phyloP scores from a whole-genome alignment of 2,329 filamentous ascomycete genomes.

The Alternaria ethzedia region DNA sequence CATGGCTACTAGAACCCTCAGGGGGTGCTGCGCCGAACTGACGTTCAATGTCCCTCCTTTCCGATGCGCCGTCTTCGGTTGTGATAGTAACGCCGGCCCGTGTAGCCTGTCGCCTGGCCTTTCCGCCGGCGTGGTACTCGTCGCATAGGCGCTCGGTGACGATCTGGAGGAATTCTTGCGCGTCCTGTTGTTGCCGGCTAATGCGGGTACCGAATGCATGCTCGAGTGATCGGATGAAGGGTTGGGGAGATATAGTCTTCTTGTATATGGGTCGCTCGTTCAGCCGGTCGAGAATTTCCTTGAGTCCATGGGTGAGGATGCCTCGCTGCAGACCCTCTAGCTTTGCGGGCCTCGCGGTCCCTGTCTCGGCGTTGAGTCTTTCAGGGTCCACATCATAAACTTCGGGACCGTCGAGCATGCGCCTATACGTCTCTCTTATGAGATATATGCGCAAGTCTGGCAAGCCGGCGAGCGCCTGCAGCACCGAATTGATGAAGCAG shows the following conservation, averaged over 20 bases:
- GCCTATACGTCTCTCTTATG: slow-evolving; percentile 87
- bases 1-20: slow-evolving; percentile 31
- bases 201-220: slow-evolving; percentile 87
- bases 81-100: slow-evolving; percentile 26
- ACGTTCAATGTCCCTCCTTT: slow-evolving; percentile 32
- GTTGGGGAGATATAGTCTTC: slow-evolving; percentile 89
- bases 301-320: slow-evolving; percentile 83
- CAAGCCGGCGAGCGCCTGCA: slow-evolving; percentile 90
- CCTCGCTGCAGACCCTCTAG: slow-evolving; percentile 74
- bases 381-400: slow-evolving; percentile 72
- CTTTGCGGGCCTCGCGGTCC: slow-evolving; percentile 54
- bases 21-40: slow-evolving; percentile 27
- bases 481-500: slow-evolving; percentile 84
- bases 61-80: slow-evolving; percentile 25
- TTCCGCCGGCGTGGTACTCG: slow-evolving; percentile 85
- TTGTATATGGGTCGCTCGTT: slow-evolving; percentile 93
- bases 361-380: slow-evolving; percentile 50
- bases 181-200: slow-evolving; percentile 94
- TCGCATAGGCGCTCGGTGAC: slow-evolving; percentile 91
- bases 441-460: slow-evolving; percentile 89
- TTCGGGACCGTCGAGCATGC: slow-evolving; percentile 76
- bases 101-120: slow-evolving; percentile 69
- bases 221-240: slow-evolving; percentile 84
- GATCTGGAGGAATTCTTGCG: slow-evolving; percentile 95
- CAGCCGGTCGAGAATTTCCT: slow-evolving; percentile 88